Conservation (phyloP, 495 filamentous ascomycete genomes). For the Mycothermus thermophilus region DNA sequence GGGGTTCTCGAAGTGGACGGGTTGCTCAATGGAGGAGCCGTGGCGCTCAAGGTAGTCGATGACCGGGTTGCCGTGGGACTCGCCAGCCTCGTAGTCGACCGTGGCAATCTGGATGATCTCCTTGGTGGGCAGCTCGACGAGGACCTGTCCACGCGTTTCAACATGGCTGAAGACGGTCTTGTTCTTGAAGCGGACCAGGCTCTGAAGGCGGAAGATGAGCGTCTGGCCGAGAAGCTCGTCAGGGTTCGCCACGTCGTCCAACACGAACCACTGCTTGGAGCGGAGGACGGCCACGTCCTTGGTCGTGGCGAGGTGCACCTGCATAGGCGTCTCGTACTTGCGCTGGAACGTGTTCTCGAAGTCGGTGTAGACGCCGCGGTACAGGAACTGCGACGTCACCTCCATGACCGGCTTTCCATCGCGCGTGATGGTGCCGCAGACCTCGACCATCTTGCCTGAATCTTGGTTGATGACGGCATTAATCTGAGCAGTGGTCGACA, state of each 20-base stretch:
- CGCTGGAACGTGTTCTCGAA: conserved; percentile 98
- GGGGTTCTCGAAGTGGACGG: conserved; percentile 90
- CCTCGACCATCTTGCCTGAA: conserved; percentile 98
- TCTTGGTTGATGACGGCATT: conserved; percentile 97
- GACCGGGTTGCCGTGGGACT: conserved; percentile 89
- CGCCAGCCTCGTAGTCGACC: conserved; percentile 81
- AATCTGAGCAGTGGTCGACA: conserved; percentile 88
- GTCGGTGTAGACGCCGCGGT: conserved; percentile 82
- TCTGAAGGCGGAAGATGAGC: conserved; percentile 90
- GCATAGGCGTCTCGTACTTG: conserved; percentile 89
- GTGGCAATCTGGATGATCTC: conserved; percentile 92
- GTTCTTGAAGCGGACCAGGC: conserved; percentile 86
- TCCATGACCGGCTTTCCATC: conserved; percentile 90
- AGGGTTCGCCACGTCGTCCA: conserved; percentile 46
- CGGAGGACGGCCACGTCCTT: conserved; percentile 88
- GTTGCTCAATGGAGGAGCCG: conserved; percentile 88
- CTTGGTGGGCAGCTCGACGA: conserved; percentile 92
- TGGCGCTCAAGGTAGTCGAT: conserved; percentile 90
- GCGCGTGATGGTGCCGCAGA: conserved; percentile 86
- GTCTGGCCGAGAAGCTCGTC: conserved; percentile 84
- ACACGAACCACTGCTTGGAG: conserved; percentile 93
- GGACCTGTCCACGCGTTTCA: conserved; percentile 81
- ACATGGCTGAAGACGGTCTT: conserved; percentile 83
- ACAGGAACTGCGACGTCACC: conserved; percentile 94
- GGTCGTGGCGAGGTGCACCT: conserved; percentile 69